A percentile compares a stretch with the other conserved stretches of the same genome.
Evolutionary conservation across 352 stramenopile species (phyloP).

Genomic region (Phytopythium chamaehyphon): DNA sequence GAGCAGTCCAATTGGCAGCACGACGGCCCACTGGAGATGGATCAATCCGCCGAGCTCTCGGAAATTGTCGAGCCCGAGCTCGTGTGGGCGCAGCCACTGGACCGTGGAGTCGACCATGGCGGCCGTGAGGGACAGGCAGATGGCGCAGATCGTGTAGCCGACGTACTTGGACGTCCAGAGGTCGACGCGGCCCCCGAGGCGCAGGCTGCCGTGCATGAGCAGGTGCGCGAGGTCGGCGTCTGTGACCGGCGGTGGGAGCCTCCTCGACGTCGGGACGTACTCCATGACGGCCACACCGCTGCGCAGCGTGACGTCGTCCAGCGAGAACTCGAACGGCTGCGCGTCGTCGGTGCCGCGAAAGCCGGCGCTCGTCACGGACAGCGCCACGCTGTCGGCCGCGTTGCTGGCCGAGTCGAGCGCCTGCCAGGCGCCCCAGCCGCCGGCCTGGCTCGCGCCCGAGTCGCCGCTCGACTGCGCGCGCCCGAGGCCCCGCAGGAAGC

Average conservation of each 20-base stretch:
- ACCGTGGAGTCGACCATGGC: constrained; percentile 11
- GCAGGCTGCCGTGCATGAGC: constrained; percentile 5
- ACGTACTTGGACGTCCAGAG: constrained; percentile 30
- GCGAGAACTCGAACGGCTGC: constrained; percentile 3
- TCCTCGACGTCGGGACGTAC: constrained; percentile 1
- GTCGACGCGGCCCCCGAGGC: background rate
- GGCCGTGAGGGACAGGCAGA: constrained; percentile 19
- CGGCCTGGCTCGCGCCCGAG: background rate
- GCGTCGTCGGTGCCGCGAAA: background rate
- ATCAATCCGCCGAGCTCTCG: constrained; percentile 17
- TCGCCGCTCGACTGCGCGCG: background rate
- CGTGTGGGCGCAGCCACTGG: constrained; percentile 2
- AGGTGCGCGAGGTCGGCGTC: background rate
- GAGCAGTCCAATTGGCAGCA: constrained; percentile 23
- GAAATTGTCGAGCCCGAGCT: constrained; percentile 10
- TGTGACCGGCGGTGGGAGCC: constrained; percentile 1
- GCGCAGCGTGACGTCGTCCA: constrained; percentile 32
- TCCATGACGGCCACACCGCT: constrained; percentile 24
- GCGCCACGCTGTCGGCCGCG: background rate
- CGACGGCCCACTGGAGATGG: constrained; percentile 25
- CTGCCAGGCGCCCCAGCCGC: background rate
- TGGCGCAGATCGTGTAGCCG: constrained; percentile 22
- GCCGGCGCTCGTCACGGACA: background rate
- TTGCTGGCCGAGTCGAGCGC: background rate
- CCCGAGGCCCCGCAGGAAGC: background rate